These are phyloP conservation scores for Pisolithus orientalis DNA, from an alignment of 768 basidiomycete genomes.

Conservation along the genomic window DNA sequence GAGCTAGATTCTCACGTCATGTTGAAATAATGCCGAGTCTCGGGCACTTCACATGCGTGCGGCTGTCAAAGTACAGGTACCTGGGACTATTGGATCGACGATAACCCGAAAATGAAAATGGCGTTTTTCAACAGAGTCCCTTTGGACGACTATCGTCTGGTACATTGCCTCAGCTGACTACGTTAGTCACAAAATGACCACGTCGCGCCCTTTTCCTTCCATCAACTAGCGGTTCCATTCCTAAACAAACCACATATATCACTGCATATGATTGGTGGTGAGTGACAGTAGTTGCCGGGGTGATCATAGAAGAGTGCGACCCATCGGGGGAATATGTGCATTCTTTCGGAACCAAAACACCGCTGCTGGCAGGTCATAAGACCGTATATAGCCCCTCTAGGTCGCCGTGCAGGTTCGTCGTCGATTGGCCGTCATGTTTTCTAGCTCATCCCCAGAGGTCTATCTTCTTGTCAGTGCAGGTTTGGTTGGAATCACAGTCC, in stretches of 20 bases:
- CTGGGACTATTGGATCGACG: too few species aligned
- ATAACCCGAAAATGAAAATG: too few species aligned
- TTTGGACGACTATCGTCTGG: too few species aligned
- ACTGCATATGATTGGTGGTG: not conserved
- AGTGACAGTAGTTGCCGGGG: not conserved
- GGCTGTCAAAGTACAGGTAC: too few species aligned
- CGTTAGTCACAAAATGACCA: too few species aligned
- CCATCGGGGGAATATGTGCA: not conserved
- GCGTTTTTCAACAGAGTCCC: too few species aligned
- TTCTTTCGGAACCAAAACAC: not conserved
- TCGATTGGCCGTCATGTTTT: not conserved
- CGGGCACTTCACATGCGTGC: too few species aligned
- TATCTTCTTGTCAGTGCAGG: not conserved
- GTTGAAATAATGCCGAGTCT: too few species aligned
- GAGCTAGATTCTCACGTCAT: too few species aligned
- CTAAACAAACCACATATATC: not conserved
- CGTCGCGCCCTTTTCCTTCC: too few species aligned
- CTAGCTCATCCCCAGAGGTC: not conserved
- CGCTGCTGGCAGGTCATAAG: not conserved
- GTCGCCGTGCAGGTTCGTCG: not conserved
- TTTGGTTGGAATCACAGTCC: not conserved
- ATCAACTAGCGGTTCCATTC: not conserved
- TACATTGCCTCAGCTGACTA: too few species aligned
- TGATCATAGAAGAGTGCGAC: not conserved
- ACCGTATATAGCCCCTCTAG: not conserved